Base-by-base conservation (phyloP, 2,329 filamentous ascomycete species). In the Talaromyces rugulosus region DNA sequence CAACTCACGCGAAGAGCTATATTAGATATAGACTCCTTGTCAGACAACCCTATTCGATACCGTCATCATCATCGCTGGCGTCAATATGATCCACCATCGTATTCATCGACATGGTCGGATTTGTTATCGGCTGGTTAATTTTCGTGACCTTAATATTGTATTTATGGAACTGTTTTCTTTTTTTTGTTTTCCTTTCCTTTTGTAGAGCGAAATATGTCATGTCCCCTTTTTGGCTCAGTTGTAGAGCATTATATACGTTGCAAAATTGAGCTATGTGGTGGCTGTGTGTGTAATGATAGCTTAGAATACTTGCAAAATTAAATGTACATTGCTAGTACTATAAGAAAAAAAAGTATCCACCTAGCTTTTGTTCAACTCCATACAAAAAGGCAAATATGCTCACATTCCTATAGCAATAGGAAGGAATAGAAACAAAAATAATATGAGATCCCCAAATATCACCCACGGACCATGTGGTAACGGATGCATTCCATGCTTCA, bases 1-100 rank as follows among this genome's bases (percentile, higher is more conserved):
- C 56, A 47, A 31, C 40, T 62, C 40, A 51, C 30, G 6, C 61
- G 53, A 30, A 56, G 57, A n/a, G 50, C 51, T 28, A 51, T 27
- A 27, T 27, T 23, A 50, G n/a, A 47, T 44, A 34, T 36, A 33
- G 50, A 31, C 14, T 31, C 50, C 4, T 23, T 33, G 27, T 16
- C 28, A 30, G 50, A 53, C 18, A 23, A 30, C 7, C 2, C 30
- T 6, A n/a, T 58, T 5, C 56, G 5, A 33, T 40, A 56, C 23
- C 44, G 44, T 18, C 28, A 53, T 31, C 50, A 31, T 12, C 28
- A 31, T 12, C 28, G n/a, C 50, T 53, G 50, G 50, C 50, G 28
- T 42, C 54, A n/a, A 36, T 56, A 56, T n/a, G 27, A 44, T 8
- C 54, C 36, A 27, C n/a, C 54, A 30, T 18, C 16, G 7, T 34